Evolutionary conservation across 169 alveolate genomes (phyloP).

Genomic region (Plasmodium vinckei): DNA sequence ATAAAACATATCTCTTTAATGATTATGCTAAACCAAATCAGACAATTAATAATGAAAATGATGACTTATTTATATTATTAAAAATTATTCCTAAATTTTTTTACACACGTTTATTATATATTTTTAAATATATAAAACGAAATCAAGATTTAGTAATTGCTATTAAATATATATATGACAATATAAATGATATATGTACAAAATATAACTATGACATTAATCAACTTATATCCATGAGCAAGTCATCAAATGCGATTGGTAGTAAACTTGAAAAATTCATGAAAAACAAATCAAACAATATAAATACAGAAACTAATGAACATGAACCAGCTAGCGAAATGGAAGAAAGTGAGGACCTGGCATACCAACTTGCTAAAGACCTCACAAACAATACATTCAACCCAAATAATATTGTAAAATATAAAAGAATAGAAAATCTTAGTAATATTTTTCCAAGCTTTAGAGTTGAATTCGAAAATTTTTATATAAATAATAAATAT

Average conservation of each 20-base stretch:
- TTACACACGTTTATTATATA: constrained; percentile 27
- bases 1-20: not conserved
- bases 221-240: constrained; percentile 8
- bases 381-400: constrained; percentile 46
- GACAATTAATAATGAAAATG: not conserved
- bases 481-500: constrained; percentile 41
- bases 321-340: not conserved
- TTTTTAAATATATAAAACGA: constrained; percentile 31
- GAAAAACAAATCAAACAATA: not conserved
- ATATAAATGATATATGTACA: constrained; percentile 24
- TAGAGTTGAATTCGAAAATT: constrained; percentile 22
- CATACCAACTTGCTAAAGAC: constrained; percentile 18
- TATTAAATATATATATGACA: constrained; percentile 53
- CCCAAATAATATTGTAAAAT: constrained; percentile 13
- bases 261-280: not conserved
- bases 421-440: constrained; percentile 47
- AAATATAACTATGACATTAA: constrained; percentile 51
- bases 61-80: constrained; percentile 30
- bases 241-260: constrained; percentile 4
- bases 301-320: not conserved
- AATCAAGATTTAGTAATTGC: constrained; percentile 40
- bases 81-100: constrained; percentile 53
- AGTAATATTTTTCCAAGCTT: constrained; percentile 53
- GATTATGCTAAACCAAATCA: not conserved
- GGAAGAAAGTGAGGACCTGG: not conserved